Base-by-base conservation (phyloP, 441 rosid species). In the Euphorbia celastroides region DNA sequence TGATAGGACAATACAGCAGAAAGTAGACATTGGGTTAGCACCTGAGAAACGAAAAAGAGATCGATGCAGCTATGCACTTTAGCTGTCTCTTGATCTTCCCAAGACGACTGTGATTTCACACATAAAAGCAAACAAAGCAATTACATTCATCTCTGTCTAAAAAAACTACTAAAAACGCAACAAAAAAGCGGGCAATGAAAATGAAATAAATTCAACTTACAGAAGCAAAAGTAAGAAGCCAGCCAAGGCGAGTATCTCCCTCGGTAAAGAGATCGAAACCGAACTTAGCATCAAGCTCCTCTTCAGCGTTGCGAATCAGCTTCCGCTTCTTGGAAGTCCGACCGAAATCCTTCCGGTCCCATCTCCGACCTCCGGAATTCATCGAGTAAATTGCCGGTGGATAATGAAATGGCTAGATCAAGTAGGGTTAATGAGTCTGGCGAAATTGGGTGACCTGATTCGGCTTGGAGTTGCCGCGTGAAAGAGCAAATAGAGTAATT, bases 181-280 rank as follows among this genome's bases (percentile, higher is more conserved):
- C 36, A 17, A 38, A 54, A 54, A 5, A 27, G 59, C 14, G 17
- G 14, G 60, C 6, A 14, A 19, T 5, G n/a, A 36, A 22, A 38
- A 16, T 0, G 25, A 61, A 28, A 32, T 13, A 44, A 19, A 63
- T 44, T 12, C 5, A 57, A 76, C 92, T 79, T 79, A 94, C 99
- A 0, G 99, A 72, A 64, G 99, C 75, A 22, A 82, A 86, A 44
- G 85, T 88, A 62, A 94, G 99, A 32, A 94, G 76, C 98, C 98
- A 94, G 14, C 98, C 99, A 30, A 94, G 98, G 59, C 96, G 97
- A 13, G 82, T 89, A 25, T 89, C 97, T n/a, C 97, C 98, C 75
- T 94, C 96, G 11, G 84, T 81, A 80, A 89, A 93, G 54, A 94
- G 80, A 78, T 82, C 94, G 75, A 86, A 92, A 60, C 99, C 99